phyloP scores from a whole-genome alignment of 495 filamentous ascomycete genomes.

The Tuber aestivum region DNA sequence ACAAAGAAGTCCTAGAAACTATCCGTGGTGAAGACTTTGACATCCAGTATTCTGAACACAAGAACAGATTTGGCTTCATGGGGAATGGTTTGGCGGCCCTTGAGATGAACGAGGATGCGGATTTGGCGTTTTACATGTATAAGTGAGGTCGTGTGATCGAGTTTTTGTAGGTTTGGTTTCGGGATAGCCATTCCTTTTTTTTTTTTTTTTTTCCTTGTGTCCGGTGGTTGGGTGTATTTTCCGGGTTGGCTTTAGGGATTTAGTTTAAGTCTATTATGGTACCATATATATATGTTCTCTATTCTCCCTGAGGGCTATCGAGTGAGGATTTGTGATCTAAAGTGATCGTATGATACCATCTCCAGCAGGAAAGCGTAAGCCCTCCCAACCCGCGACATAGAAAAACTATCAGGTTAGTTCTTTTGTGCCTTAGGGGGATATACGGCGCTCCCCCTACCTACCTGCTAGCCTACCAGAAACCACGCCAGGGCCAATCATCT shows the following conservation, averaged over 20 bases:
- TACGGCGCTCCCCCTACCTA: background rate
- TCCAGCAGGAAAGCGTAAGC: background rate
- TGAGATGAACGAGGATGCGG: slow-evolving; percentile 24
- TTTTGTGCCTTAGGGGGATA: background rate
- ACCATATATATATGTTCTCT: background rate
- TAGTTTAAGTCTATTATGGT: background rate
- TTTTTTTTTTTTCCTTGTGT: no score
- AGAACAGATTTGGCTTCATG: slow-evolving; percentile 49
- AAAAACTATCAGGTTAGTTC: background rate
- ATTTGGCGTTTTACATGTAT: slow-evolving; percentile 33
- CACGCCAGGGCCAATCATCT: background rate
- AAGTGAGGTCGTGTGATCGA: slow-evolving; percentile 8
- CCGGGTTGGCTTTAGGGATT: background rate
- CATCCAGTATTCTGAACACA: slow-evolving; percentile 43
- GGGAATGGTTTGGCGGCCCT: slow-evolving; percentile 46
- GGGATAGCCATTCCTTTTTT: background rate
- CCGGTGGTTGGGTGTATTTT: background rate
- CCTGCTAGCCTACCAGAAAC: background rate
- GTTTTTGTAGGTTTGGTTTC: background rate
- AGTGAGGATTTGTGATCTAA: background rate
- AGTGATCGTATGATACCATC: background rate
- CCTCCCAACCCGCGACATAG: background rate
- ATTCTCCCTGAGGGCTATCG: background rate
- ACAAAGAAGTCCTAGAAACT: slow-evolving; percentile 50
- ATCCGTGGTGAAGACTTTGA: slow-evolving; percentile 52